These are phyloP conservation scores for Neoascochyta sp. DNA, from an alignment of 2,329 filamentous ascomycete species.

Conservation along the genomic window DNA sequence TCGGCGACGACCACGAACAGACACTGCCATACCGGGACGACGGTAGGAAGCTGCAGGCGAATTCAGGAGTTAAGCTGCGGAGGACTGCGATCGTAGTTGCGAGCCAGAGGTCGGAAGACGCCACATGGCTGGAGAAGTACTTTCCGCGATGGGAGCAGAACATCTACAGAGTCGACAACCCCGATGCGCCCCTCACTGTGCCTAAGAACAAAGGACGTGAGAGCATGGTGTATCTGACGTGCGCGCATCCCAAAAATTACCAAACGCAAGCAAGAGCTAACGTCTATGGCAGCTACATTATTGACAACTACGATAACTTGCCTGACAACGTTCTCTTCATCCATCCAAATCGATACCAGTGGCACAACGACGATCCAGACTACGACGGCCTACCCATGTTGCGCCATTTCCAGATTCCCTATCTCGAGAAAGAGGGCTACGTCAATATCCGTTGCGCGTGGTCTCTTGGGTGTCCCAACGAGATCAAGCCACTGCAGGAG, in stretches of 20 bases:
- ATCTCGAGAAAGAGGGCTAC: slow-evolving; percentile 50
- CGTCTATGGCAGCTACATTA: slow-evolving; percentile 35
- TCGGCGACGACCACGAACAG: too few relatives aligned
- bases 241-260: slow-evolving; percentile 10
- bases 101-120: slow-evolving; percentile 37
- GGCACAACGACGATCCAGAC: slow-evolving; percentile 53
- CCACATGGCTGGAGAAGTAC: slow-evolving; percentile 40
- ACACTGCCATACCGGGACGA: too few relatives aligned
- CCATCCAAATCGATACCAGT: slow-evolving; percentile 44
- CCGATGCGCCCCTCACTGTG: slow-evolving; percentile 38
- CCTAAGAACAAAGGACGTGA: slow-evolving; percentile 49
- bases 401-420: slow-evolving; percentile 47
- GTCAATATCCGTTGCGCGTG: slow-evolving; percentile 54
- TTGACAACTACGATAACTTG: slow-evolving; percentile 40
- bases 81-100: slow-evolving; percentile 39
- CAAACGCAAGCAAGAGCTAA: slow-evolving; percentile 3
- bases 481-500: slow-evolving; percentile 47
- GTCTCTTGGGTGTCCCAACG: slow-evolving; percentile 50
- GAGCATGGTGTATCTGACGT: slow-evolving; percentile 51
- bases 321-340: slow-evolving; percentile 43
- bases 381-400: slow-evolving; percentile 51
- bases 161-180: slow-evolving; percentile 45
- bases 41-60: slow-evolving; percentile 12
- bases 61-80: slow-evolving; percentile 10
- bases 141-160: slow-evolving; percentile 41